Base-by-base conservation (phyloP, 2,329 filamentous ascomycete species). In the Aspergillus jensenii region DNA sequence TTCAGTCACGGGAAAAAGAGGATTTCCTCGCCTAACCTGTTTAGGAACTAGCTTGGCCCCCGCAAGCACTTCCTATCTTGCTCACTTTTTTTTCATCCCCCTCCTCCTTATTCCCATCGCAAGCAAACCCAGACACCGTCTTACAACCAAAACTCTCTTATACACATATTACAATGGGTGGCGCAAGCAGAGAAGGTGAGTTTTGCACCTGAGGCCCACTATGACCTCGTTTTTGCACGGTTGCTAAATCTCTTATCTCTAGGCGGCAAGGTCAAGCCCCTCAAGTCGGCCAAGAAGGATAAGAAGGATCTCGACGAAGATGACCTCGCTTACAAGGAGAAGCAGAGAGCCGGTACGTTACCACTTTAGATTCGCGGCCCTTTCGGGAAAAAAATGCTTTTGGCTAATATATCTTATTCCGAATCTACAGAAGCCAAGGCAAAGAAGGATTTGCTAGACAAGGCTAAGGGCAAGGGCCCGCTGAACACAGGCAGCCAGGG, bases 201-300 rank as follows among this genome's bases (percentile, higher is more conserved):
- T 46, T 25, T 35, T 7, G 27, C 25, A 21, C 23, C 14, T 15
- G 3, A 6, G 9, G 2, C 15, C 12, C n/a, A 14, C 7, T 8
- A 14, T 14, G 17, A 3, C 12, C 23, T 46, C 3, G 9, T 11
- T 17, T n/a, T 23, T 46, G 14, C n/a, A 7, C 25, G 25, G 21
- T 17, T 25, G 12, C 45, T 48, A 48, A 48, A 25, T 14, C 8
- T 27, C 17, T 66, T 60, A 65, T 59, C 62, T 63, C 15, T 52
- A 93, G 90, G 89, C 75, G 90, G 90, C 82, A 93, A 92, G 83
- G 86, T 80, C 67, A 91, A 92, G 85, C 90, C 90, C 67, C 81
- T 91, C 78, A 97, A 96, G 88, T 85, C 89, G 66, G 82, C 91
- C 61, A 97, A 96, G 87, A 96, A 93, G 84, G 83, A 84, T 54